These are phyloP conservation scores for Salix viminalis DNA, from an alignment of 345 rosid species.

Conservation along the genomic window DNA sequence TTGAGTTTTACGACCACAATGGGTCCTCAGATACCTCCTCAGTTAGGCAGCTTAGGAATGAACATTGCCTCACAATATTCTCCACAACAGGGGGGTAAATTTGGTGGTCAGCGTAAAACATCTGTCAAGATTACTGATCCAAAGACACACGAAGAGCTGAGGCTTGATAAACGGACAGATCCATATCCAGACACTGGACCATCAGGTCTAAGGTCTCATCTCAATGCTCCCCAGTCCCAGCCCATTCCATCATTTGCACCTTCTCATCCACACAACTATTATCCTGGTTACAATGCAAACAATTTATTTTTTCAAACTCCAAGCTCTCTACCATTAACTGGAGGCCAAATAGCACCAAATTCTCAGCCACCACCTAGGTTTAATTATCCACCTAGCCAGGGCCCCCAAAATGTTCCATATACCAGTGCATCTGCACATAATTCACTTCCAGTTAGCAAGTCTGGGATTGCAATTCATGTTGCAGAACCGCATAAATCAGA, in stretches of 20 bases:
- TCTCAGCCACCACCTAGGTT: slow-evolving; percentile 61
- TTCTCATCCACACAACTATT: slow-evolving; percentile 48
- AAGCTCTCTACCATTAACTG: slow-evolving; percentile 50
- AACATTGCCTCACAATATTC: slow-evolving; percentile 57
- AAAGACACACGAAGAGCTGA: slow-evolving; percentile 86
- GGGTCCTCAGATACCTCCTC: slow-evolving; percentile 62
- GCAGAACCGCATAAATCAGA: slow-evolving; percentile 36
- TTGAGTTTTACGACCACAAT: slow-evolving; percentile 57
- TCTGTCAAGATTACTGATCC: slow-evolving; percentile 89
- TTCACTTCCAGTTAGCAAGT: slow-evolving; percentile 40
- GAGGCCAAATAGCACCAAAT: slow-evolving; percentile 52
- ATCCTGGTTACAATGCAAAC: slow-evolving; percentile 35
- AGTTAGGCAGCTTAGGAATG: slow-evolving; percentile 64
- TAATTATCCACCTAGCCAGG: slow-evolving; percentile 50
- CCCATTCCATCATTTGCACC: slow-evolving; percentile 52
- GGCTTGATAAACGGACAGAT: slow-evolving; percentile 73
- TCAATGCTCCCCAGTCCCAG: slow-evolving; percentile 62
- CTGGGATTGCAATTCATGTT: slow-evolving; percentile 30
- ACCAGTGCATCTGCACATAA: slow-evolving; percentile 40
- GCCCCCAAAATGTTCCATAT: slow-evolving; percentile 51
- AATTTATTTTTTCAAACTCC: slow-evolving; percentile 44
- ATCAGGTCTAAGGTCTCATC: slow-evolving; percentile 53
- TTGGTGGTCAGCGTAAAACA: slow-evolving; percentile 57
- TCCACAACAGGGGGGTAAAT: slow-evolving; percentile 75
- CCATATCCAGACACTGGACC: slow-evolving; percentile 49